A percentile compares a stretch with the other conserved stretches of the same genome.
These are phyloP conservation scores for Omphalotus guepiniiformis DNA, from an alignment of 768 basidiomycete genomes.

Conservation along the genomic window DNA sequence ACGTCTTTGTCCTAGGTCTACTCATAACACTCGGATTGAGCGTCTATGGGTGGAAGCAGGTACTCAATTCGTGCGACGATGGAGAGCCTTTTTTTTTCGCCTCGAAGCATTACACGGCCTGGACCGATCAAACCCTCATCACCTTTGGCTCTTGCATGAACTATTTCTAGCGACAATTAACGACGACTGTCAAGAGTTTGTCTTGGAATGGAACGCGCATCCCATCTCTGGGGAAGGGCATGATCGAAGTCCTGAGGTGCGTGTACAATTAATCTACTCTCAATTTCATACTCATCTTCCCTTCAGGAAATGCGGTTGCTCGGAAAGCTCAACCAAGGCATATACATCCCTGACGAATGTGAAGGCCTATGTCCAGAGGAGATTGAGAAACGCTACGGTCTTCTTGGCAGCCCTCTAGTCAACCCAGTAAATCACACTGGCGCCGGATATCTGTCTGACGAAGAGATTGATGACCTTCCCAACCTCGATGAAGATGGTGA, in stretches of 20 bases:
- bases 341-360: slow-evolving; percentile 6
- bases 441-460: neutral
- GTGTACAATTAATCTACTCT: slow-evolving; percentile 9
- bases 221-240: slow-evolving; percentile 24
- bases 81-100: slow-evolving; percentile 37
- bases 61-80: slow-evolving; percentile 30
- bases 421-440: neutral
- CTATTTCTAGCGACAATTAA: slow-evolving; percentile 37
- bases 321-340: slow-evolving; percentile 3
- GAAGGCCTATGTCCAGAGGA: neutral
- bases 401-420: neutral
- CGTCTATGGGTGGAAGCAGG: slow-evolving; percentile 41
- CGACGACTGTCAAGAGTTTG: slow-evolving; percentile 29
- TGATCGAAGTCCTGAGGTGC: slow-evolving; percentile 20
- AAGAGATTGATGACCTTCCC: too few species aligned
- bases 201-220: slow-evolving; percentile 36
- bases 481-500: too few species aligned
- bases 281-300: slow-evolving; percentile 13
- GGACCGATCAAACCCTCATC: slow-evolving; percentile 22
- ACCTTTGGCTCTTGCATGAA: slow-evolving; percentile 41
- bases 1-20: slow-evolving; percentile 23
- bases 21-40: slow-evolving; percentile 40
- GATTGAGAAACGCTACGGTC: slow-evolving; percentile 6
- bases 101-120: slow-evolving; percentile 33
- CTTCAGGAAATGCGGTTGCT: slow-evolving; percentile 6